These are phyloP conservation scores for Anastatica hierochuntica DNA, from an alignment of 345 rosid species.

Conservation along the genomic window DNA sequence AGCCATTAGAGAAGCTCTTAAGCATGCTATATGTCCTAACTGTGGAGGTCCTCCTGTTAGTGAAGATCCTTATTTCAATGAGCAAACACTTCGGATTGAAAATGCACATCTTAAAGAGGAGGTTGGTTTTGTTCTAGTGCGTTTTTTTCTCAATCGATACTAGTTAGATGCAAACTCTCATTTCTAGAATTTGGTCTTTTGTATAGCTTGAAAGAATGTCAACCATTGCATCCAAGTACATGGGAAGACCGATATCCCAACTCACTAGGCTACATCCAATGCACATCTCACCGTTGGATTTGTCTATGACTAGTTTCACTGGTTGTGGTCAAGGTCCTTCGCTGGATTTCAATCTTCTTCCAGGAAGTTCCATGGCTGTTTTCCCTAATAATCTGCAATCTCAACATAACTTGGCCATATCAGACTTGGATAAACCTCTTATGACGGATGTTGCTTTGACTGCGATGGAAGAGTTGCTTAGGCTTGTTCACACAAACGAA, in stretches of 20 bases:
- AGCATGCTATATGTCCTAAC: constrained; percentile 81
- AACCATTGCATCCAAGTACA: constrained; percentile 90
- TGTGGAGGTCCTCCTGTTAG: constrained; percentile 82
- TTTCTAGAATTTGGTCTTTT: background rate
- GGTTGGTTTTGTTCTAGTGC: constrained; percentile 39
- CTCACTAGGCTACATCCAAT: constrained; percentile 69
- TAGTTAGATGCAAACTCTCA: constrained; percentile 6
- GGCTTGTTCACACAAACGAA: constrained; percentile 71
- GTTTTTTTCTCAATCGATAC: constrained; percentile 15
- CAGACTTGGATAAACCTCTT: constrained; percentile 81
- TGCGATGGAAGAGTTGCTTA: constrained; percentile 76
- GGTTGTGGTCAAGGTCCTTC: constrained; percentile 63
- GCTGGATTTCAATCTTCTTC: constrained; percentile 85
- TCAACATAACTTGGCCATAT: constrained; percentile 39
- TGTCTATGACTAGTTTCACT: constrained; percentile 55
- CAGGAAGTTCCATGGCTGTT: constrained; percentile 47
- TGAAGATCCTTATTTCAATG: constrained; percentile 82
- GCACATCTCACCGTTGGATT: constrained; percentile 71
- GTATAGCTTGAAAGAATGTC: constrained; percentile 92
- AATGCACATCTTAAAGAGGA: constrained; percentile 87
- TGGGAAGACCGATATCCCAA: constrained; percentile 89
- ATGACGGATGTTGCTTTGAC: constrained; percentile 65
- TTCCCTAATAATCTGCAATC: constrained; percentile 40
- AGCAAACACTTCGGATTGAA: constrained; percentile 77
- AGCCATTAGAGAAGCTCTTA: constrained; percentile 87